Conservation (phyloP, 2,329 filamentous ascomycete genomes). For the Aspergillus transmontanensis region DNA sequence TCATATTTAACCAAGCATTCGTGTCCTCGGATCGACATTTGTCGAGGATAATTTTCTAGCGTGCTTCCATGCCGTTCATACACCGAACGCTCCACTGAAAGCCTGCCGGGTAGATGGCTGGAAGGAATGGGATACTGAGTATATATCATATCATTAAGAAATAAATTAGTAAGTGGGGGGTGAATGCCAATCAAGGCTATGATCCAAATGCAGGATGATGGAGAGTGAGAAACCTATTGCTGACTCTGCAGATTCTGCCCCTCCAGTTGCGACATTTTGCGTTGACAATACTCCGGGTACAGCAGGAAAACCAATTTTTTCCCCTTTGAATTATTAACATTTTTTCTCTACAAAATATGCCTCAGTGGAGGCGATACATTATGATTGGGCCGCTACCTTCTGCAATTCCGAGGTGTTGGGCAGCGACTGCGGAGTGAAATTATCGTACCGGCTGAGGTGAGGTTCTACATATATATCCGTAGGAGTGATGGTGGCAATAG, state of each 20-base stretch:
- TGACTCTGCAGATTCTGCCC: conserved; percentile 3
- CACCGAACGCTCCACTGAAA: conserved; percentile 13
- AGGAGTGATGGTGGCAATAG: background rate
- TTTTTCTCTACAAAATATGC: background rate
- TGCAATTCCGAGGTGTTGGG: conserved; percentile 6
- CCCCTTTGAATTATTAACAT: background rate
- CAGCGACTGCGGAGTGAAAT: conserved; percentile 5
- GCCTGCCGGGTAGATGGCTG: conserved; percentile 5
- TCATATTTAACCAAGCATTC: conserved; percentile 1
- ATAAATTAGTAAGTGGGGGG: background rate
- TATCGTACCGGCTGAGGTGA: conserved; percentile 1
- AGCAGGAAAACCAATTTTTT: background rate
- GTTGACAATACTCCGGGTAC: background rate
- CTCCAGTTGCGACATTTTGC: conserved; percentile 7
- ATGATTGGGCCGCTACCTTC: conserved; percentile 10
- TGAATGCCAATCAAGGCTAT: background rate
- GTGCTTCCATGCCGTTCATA: conserved; percentile 21
- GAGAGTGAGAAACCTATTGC: background rate
- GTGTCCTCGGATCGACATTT: background rate
- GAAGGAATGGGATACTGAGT: conserved; percentile 1
- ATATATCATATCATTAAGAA: background rate
- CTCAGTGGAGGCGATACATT: conserved; percentile 4
- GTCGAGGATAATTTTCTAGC: conserved; percentile 23
- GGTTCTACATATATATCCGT: background rate
- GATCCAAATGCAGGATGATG: background rate